Evolutionary conservation across 768 basidiomycete species (phyloP), one percentile per base, ranked within the genome.

Genomic region (Pulveroboletus frians): DNA sequence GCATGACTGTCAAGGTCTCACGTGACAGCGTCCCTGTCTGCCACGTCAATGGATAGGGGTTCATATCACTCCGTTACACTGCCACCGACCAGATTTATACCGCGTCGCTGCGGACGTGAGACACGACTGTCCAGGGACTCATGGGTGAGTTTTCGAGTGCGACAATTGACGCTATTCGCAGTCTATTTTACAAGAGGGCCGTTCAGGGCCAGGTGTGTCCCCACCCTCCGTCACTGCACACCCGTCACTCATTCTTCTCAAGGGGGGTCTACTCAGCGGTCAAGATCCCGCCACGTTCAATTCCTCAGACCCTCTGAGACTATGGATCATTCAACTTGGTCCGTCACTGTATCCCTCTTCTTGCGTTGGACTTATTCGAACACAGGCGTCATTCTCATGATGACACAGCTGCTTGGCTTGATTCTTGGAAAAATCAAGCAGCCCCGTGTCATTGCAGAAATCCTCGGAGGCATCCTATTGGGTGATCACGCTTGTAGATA

Each of bases 361-460:
- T 20, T 17, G 5, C 45, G 4, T 39, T 38, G 31, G 15, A 9
- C 51, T 56, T 21, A 60, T 39, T 36, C 27, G 40, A 5, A 14
- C 29, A 36, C 67, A 81, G 85, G 67, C 4, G 37, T 85, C 42
- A 79, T 97, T 56, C 92, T 98, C 71, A 76, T 96, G 49, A 82
- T 92, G 76, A 81, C 83, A 32, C 88, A 93, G 61, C 50, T 86
- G 5, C 79, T 97, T 9, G 75, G 80, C 0, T 66, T 88, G 17
- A 49, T 78, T 43, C 73, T 96, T 18, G 66, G 72, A 8, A 82
- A 76, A 47, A 80, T 95, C 31, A 82, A 80, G 30, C 94, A 97
- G 60, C 95, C 95, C 2, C 76, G 84, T n/a, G 94, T 97, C 51
- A 92, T 96, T 45, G 83, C 92, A 36, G 94, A 97, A 65, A 86